Evolutionary conservation across 441 rosid species (phyloP), one percentile per base, ranked within the genome.

Genomic region (Syzygium malaccense): DNA sequence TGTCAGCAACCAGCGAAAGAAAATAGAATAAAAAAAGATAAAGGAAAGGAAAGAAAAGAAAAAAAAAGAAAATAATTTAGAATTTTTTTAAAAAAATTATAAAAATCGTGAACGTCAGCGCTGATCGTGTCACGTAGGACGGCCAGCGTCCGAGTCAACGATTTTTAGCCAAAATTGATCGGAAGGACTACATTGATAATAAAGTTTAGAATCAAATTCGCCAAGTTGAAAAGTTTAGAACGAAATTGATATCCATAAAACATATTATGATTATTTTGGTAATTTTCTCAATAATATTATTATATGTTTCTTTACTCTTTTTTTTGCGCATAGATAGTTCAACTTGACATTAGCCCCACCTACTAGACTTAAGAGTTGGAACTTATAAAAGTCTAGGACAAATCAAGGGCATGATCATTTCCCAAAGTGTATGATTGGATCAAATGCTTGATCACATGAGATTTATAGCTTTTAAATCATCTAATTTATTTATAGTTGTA

Each of bases 91-190:
- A 0, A 14, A 51, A 53, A 53, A 53, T 53, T 53, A 53, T 14
- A 53, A 4, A 13, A 45, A 45, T 45, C 48, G 2, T 7, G 48
- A 45, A 53, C 15, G 17, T 53, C 3, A 53, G 17, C 17, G 5
- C 0, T 14, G 5, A 14, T 1, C 17, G 5, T 53, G 54, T 53
- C 5, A 14, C 17, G 54, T 14, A 14, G 5, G 17, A 14, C 0
- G 2, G 0, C 2, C n/a, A 60, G 14, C 8, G 14, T 60, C 1
- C 1, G 0, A 28, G 8, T 30, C 1, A 28, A 8, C 0, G 3
- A 60, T 28, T 60, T 60, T 8, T 14, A 13, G 2, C 17, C 54
- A 14, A 60, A 60, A 60, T 28, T 14, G 9, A 60, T 0, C 0
- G 4, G 3, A 60, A 60, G 0, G 14, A 14, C 8, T 60, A 60